Conservation (phyloP, 768 basidiomycete species). For the Lactifluus subvellereus region DNA sequence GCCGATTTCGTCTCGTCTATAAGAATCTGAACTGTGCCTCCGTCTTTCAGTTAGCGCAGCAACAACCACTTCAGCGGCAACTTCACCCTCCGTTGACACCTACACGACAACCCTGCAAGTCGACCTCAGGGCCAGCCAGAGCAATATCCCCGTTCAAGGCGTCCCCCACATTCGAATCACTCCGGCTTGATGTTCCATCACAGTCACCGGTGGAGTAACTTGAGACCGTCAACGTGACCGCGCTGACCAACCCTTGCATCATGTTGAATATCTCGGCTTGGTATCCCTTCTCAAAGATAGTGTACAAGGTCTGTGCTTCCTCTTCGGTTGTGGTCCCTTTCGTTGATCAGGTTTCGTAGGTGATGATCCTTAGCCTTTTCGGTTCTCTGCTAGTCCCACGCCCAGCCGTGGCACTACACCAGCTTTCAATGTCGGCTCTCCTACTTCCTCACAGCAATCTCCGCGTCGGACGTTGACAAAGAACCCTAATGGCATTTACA, state of each 20-base stretch:
- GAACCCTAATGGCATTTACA: conserved; percentile 71
- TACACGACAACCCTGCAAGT: conserved; percentile 3
- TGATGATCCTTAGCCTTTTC: conserved; percentile 45
- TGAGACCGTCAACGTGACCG: conserved; percentile 40
- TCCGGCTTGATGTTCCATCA: conserved; percentile 8
- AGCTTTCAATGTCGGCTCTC: conserved; percentile 26
- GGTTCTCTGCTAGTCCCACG: conserved; percentile 49
- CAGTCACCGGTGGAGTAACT: conserved; percentile 42
- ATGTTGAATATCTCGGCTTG: conserved; percentile 50
- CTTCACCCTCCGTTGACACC: conserved; percentile 10
- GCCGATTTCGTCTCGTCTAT: neutral
- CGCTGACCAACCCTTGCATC: conserved; percentile 43
- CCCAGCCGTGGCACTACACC: conserved; percentile 38
- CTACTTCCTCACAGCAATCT: conserved; percentile 29
- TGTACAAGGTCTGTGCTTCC: conserved; percentile 37
- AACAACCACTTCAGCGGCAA: neutral
- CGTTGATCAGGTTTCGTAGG: conserved; percentile 22
- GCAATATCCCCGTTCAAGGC: conserved; percentile 23
- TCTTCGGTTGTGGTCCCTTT: neutral
- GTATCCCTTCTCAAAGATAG: conserved; percentile 49
- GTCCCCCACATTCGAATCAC: conserved; percentile 21
- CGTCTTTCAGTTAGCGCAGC: conserved; percentile 5
- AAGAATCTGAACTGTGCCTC: neutral
- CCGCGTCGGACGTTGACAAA: conserved; percentile 51
- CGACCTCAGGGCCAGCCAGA: conserved; percentile 4